Evolutionary conservation across 2,329 filamentous ascomycete genomes (phyloP), one percentile per base, ranked within the genome.

Genomic region (Diaporthe aspalathi): DNA sequence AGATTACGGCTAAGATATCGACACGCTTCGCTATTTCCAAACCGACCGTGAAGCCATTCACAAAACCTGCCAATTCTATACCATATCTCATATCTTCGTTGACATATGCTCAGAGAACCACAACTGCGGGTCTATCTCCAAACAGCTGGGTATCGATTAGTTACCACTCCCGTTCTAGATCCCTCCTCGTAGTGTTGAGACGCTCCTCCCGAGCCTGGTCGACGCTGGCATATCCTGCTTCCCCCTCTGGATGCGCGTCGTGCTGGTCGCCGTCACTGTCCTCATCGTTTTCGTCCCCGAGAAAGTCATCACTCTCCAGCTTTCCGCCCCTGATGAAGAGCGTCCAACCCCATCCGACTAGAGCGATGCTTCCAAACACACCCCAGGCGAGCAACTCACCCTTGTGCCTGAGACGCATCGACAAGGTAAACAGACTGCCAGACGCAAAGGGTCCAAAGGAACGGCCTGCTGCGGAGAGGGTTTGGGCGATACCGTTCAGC

Each of bases 401-500:
- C 77, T 94, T 96, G 2, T 91, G 93, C 14, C 87, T 84, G 6
- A 97, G 86, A 62, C 88, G 87, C 0, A 90, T 92, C 0, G 94
- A 92, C 0, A 95, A 84, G 0, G 94, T 94, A 80, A 97, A 99
- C 0, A 99, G 84, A 0, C 91, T 91, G 0, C 96, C 96, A 0
- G 94, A 96, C 0, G 97, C 84, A 75, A 98, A 95, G 0, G 96
- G 96, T 0, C 96, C 96, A 0, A 94, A 88, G 53, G 95, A 94
- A 72, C 96, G 91, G 11, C 96, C 96, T 0, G 93, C 94, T 0
- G 96, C 96, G 0, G 94, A 97, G 0, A 99, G 89, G 0, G 94
- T 97, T 81, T 99, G 96, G 0, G 96, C 96, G 40, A 98, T 88
- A 12, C 96, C 96, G 78, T 99, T 98, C 32, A 99, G 86, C 0